These are phyloP conservation scores for Carex parvula DNA, from an alignment of 176 grass and related monocot genomes.

Conservation along the genomic window DNA sequence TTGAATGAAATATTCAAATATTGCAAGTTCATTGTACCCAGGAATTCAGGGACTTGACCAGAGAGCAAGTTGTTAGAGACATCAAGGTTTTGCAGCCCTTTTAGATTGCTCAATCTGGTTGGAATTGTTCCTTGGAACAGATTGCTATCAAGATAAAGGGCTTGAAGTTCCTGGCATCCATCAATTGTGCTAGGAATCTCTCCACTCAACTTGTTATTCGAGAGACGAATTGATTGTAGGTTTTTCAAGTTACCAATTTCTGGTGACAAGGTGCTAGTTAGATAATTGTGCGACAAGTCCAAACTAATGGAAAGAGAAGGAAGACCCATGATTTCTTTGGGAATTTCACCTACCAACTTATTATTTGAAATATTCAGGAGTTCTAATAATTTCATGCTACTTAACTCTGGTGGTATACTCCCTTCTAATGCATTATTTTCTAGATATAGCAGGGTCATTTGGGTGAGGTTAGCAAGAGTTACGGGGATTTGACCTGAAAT, in stretches of 20 bases:
- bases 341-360: constrained; percentile 24
- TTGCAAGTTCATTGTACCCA: not conserved
- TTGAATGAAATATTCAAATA: not conserved
- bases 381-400: constrained; percentile 8
- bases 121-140: constrained; percentile 28
- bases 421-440: not conserved
- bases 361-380: constrained; percentile 16
- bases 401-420: not conserved
- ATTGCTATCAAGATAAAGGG: constrained; percentile 23
- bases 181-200: constrained; percentile 28
- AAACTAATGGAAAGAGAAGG: not conserved
- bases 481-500: not conserved
- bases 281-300: not conserved
- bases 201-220: constrained; percentile 25
- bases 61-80: constrained; percentile 5
- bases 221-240: not conserved
- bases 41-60: not conserved
- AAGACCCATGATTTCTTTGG: constrained; percentile 9
- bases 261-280: not conserved
- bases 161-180: constrained; percentile 1
- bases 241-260: constrained; percentile 19
- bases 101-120: not conserved
- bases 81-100: constrained; percentile 9
- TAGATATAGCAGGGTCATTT: not conserved
- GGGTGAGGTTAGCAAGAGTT: not conserved